Base-by-base conservation (phyloP, 495 filamentous ascomycete species). In the Pyrenula massariospora region DNA sequence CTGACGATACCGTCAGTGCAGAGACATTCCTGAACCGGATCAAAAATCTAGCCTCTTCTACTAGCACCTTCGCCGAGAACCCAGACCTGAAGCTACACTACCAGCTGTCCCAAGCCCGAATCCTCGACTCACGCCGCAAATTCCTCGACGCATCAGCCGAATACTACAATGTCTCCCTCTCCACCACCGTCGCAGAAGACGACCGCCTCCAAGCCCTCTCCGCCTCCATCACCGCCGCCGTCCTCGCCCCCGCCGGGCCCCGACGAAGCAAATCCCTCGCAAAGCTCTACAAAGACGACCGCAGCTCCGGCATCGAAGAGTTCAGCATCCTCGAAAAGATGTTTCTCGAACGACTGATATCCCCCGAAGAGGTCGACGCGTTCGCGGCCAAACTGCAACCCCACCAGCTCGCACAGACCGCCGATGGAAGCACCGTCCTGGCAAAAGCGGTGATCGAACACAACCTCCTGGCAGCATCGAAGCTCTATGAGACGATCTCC, bases 291-390 rank as follows among this genome's bases (percentile, higher is more conserved):
- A 96, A 96, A 68, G 93, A 98, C 65, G 94, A 97, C 51, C 83
- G 93, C 20, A 80, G 88, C 0, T 71, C 79, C 1, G 79, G 82
- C 50, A 79, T 91, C 2, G 82, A 86, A 5, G 89, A 96, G 67
- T 92, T 86, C 63, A 76, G 80, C 48, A 96, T 98, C 54, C 74
- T 98, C 21, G 94, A 97, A 75, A 97, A 97, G 73, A 96, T 98
- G 82, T 94, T 95, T 67, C 79, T 98, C 24, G 90, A 97, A 69
- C 82, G 93, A 3, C 74, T 98, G 2, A 76, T 98, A 12, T 79
- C 77, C 8, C 80, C 85, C 2, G 81, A 79, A 20, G 93, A 98
- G 69, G 90, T 96, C 19, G 79, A 80, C 12, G 86, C 88, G 50
- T 98, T 98, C 63, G 84, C 91, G 0, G 74, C 86, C 56, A 84